Evolutionary conservation across 148 eudicot genomes (phyloP), one percentile per base, ranked within the genome.

Genomic region (Camellia granthamiana): DNA sequence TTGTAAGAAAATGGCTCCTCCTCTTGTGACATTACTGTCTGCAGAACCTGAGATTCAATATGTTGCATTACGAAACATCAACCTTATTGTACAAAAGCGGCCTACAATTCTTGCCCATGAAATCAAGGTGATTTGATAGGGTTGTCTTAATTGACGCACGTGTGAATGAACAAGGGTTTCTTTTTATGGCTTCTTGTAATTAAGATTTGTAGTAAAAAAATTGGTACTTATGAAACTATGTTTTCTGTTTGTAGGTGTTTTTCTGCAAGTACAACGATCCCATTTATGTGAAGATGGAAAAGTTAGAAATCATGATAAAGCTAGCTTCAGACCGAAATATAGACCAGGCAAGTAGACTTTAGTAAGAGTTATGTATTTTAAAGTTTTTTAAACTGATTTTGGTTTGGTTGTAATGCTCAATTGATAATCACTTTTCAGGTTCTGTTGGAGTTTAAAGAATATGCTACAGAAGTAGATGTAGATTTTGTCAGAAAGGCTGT

Each of bases 1-100:
- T 81, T 96, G 98, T 86, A 96, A 96, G 89, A 96, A 96, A 87
- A 96, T 96, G 99, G 99, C 99, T 70, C 99, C 99, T 78, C 99
- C 99, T 61, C 95, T 96, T 83, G 99, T 96, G 74, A 96, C 99
- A 21, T 93, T 96, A 80, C 95, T 96, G 73, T 96, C 99, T 69
- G 98, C 99, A 76, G 99, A 96, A 85, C 99, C 99, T 66, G 99
- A 96, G 89, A 94, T 96, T 87, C 99, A 96, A 52, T 96, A 96
- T 84, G 99, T 96, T 84, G 99, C 99, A 19, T 81, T 96, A 52
- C 90, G 99, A 58, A 96, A 96, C 77, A 96, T 96, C 77, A 96
- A 94, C 85, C 93, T 96, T 30, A 96, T 96, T 67, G 99, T 96
- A 81, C 99, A 96, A 77, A 96, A 89, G 81, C 90, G 99, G 67